Conservation (phyloP, 768 basidiomycete species). For the Leccinellum rugosiceps region DNA sequence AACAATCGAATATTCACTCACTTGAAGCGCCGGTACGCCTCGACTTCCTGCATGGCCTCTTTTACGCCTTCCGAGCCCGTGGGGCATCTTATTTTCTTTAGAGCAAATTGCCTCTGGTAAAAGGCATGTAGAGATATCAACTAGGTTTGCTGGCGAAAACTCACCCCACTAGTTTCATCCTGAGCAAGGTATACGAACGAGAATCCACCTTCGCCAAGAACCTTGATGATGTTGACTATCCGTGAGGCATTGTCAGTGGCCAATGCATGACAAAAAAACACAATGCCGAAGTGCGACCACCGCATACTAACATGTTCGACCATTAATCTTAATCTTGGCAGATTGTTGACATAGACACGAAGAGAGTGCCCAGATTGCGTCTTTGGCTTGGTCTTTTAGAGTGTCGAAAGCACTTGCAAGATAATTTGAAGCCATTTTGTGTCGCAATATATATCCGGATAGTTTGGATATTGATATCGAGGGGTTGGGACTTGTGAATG, state of each 20-base stretch:
- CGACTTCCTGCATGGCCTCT: constrained; percentile 85
- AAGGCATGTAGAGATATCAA: not conserved
- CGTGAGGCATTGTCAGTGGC: constrained; percentile 1
- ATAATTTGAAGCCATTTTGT: constrained; percentile 31
- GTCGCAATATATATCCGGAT: not conserved
- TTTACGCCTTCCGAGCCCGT: constrained; percentile 84
- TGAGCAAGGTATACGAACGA: constrained; percentile 88
- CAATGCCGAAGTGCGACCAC: not conserved
- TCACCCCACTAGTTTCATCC: constrained; percentile 80
- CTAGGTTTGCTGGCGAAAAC: constrained; percentile 23
- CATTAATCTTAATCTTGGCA: constrained; percentile 92
- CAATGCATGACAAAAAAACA: constrained; percentile 1
- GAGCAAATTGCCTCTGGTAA: constrained; percentile 79
- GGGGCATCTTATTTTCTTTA: constrained; percentile 96
- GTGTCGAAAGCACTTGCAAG: constrained; percentile 47
- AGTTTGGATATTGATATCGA: not conserved
- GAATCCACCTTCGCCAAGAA: constrained; percentile 96
- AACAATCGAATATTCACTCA: constrained; percentile 36
- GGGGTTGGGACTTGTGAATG: not conserved
- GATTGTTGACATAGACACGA: constrained; percentile 79
- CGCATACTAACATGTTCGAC: constrained; percentile 76
- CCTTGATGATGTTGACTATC: constrained; percentile 82
- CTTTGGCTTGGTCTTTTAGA: constrained; percentile 72
- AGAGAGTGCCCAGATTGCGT: constrained; percentile 77
- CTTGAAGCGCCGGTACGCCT: constrained; percentile 95